phyloP scores from a whole-genome alignment of 2,329 filamentous ascomycete genomes.

The Neoascochyta sp. region DNA sequence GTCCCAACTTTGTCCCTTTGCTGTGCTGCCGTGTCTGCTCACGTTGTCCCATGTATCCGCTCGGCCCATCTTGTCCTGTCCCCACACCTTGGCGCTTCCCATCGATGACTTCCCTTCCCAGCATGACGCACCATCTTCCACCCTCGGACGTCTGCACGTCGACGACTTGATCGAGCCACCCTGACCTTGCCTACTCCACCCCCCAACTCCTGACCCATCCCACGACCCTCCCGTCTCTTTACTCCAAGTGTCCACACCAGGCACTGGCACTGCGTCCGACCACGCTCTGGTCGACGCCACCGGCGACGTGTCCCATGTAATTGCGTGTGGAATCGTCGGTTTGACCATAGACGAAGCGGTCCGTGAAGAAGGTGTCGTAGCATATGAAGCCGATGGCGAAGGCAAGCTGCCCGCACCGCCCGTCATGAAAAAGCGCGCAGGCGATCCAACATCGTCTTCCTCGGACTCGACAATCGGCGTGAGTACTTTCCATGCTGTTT shows the following conservation, averaged over 20 bases:
- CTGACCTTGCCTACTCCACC: slow-evolving; percentile 2
- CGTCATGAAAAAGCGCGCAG: slow-evolving; percentile 22
- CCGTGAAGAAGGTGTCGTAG: not conserved
- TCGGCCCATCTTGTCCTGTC: too few relatives aligned
- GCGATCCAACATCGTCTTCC: slow-evolving; percentile 12
- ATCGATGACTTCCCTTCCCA: too few relatives aligned
- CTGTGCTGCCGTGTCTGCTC: too few relatives aligned
- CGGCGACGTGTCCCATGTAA: slow-evolving; percentile 1
- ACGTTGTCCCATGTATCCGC: too few relatives aligned
- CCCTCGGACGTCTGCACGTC: slow-evolving; percentile 20
- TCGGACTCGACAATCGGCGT: slow-evolving; percentile 10
- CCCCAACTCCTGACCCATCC: too few relatives aligned
- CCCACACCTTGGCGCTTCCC: too few relatives aligned
- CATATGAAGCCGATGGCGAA: slow-evolving; percentile 1
- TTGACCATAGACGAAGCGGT: too few relatives aligned
- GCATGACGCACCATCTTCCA: slow-evolving; percentile 22
- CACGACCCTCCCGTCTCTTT: too few relatives aligned
- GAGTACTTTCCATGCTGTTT: slow-evolving; percentile 7
- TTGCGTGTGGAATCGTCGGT: slow-evolving; percentile 3
- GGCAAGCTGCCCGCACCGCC: slow-evolving; percentile 15
- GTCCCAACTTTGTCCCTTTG: slow-evolving; percentile 21
- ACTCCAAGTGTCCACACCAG: too few relatives aligned
- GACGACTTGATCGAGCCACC: slow-evolving; percentile 1
- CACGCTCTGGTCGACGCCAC: too few relatives aligned
- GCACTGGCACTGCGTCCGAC: too few relatives aligned